Conservation (phyloP, 2,329 filamentous ascomycete genomes). For the Arthrobotrys pseudoclavata region DNA sequence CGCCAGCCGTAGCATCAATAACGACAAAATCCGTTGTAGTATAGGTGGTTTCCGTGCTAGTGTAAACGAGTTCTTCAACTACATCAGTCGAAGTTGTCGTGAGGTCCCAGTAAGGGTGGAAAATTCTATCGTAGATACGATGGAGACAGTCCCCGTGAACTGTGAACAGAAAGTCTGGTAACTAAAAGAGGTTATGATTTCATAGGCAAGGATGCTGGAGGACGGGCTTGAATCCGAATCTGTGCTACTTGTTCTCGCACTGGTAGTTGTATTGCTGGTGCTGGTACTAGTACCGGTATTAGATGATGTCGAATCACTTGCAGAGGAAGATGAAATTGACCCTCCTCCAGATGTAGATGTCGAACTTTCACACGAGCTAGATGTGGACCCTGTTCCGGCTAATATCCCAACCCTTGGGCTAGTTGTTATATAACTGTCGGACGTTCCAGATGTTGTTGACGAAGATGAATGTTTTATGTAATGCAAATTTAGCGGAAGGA, state of each 20-base stretch:
- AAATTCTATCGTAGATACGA: neutral
- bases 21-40: neutral
- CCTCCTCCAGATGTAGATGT: neutral
- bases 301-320: neutral
- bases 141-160: neutral
- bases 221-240: neutral
- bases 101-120: neutral
- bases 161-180: conserved; percentile 5
- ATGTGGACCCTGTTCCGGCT: neutral
- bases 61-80: neutral
- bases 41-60: neutral
- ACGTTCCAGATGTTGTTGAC: neutral
- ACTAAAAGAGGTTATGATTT: neutral
- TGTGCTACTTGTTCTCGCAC: neutral
- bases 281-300: neutral
- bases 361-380: too few relatives aligned
- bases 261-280: neutral
- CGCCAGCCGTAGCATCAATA: neutral
- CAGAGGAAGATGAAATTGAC: neutral
- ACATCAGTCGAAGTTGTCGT: neutral
- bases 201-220: neutral
- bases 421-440: too few relatives aligned
- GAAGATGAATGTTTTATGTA: neutral
- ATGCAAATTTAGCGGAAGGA: neutral
- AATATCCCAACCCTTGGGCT: neutral